Evolutionary conservation across 352 stramenopile genomes (phyloP).

Genomic region (Globisporangium recalcitrans): DNA sequence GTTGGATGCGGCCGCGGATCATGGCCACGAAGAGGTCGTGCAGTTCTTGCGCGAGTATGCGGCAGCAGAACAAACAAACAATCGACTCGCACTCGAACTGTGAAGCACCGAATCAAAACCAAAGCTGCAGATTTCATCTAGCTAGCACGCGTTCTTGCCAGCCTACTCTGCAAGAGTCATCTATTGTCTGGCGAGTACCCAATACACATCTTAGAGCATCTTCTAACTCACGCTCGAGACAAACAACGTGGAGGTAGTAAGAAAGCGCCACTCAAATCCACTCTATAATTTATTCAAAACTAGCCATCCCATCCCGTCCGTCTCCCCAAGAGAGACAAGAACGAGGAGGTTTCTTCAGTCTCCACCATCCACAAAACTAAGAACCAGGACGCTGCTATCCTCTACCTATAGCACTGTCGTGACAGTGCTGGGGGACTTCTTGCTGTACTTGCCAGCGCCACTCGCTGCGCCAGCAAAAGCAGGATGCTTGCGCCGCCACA

Average conservation of each 20-base stretch:
- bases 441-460: not conserved
- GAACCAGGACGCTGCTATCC: not conserved
- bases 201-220: too few relatives aligned
- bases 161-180: not conserved
- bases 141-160: not conserved
- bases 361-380: not conserved
- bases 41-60: not conserved
- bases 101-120: not conserved
- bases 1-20: not conserved
- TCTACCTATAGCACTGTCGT: not conserved
- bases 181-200: not conserved
- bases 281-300: not conserved
- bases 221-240: not conserved
- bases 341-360: too few relatives aligned
- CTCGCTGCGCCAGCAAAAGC: not conserved
- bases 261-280: not conserved
- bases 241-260: not conserved
- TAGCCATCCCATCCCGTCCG: too few relatives aligned
- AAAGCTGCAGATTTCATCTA: not conserved
- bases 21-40: not conserved
- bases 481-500: slow-evolving; percentile 1
- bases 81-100: not conserved
- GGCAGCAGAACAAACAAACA: not conserved
- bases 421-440: not conserved
- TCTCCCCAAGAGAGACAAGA: too few relatives aligned